Conservation (phyloP, 306 rosid genomes). For the Arachis stenosperma region DNA sequence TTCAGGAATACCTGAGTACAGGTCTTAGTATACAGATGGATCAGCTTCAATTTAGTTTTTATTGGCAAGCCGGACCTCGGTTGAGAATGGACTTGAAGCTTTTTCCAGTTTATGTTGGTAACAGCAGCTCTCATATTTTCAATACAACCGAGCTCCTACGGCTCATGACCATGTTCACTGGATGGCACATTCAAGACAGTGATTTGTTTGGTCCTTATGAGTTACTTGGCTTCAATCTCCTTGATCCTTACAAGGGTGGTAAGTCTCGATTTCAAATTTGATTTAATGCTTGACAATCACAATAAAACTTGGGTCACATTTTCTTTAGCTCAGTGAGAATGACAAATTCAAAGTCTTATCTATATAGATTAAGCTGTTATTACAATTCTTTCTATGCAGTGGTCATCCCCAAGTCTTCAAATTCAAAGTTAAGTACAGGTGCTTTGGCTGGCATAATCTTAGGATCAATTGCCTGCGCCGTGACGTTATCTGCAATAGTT, state of each 20-base stretch:
- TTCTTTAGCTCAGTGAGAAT: conserved; percentile 25
- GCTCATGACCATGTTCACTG: conserved; percentile 56
- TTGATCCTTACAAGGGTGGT: conserved; percentile 61
- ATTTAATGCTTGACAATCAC: conserved; percentile 12
- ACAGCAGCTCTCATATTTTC: conserved; percentile 39
- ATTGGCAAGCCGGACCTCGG: conserved; percentile 80
- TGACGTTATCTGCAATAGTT: conserved; percentile 63
- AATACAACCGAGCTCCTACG: conserved; percentile 62
- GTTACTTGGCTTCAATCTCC: conserved; percentile 52
- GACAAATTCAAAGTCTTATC: conserved; percentile 13
- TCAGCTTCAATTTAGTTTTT: conserved; percentile 63
- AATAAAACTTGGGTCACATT: background rate
- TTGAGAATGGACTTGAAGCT: conserved; percentile 68
- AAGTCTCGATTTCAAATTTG: conserved; percentile 42
- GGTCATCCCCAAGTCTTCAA: conserved; percentile 14
- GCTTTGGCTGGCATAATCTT: conserved; percentile 73
- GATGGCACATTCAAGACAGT: conserved; percentile 63
- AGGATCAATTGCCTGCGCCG: conserved; percentile 76
- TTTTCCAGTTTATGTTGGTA: conserved; percentile 55
- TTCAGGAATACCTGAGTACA: conserved; percentile 51
- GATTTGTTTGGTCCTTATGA: conserved; percentile 87
- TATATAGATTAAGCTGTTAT: conserved; percentile 6
- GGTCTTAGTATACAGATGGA: conserved; percentile 46
- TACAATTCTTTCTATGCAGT: conserved; percentile 45
- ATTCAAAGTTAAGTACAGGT: conserved; percentile 63